Base-by-base conservation (phyloP, 106 monocot species). In the Dioscorea alata region DNA sequence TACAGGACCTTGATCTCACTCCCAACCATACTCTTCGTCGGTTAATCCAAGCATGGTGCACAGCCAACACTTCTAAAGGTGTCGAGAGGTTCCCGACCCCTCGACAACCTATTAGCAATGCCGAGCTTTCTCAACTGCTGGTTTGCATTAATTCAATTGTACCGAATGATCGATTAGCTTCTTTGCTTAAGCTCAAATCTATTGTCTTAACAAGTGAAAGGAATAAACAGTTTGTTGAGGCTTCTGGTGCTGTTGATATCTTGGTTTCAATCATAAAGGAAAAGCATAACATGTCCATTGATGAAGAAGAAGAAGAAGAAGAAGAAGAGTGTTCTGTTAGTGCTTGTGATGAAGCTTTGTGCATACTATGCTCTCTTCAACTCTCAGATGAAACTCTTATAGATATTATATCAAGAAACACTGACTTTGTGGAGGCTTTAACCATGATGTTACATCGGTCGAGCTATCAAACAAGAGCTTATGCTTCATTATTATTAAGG, bases 21-120 rank as follows among this genome's bases (percentile, higher is more conserved):
- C 82, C 84, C 0, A 88, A 88, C 79, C 84, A 82, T 76, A 89
- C 82, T 50, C 79, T 89, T 42, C 76, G 88, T 42, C 79, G 85
- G 18, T 69, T 89, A 4, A 85, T 83, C 59, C 89, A 89, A 48
- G 33, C 74, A 4, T 89, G 89, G 85, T 90, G 85, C 80, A 67
- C 72, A 18, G 66, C 60, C 52, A 66, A 83, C 75, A 74, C 84
- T 31, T 70, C 78, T n/a, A 8, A 31, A 15, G 86, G 76, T 70
- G 50, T 89, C 75, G 83, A 90, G 65, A 73, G 85, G 4, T 69
- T 86, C 66, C 85, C 85, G 6, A 83, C 86, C 12, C 85, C 90
- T 18, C 71, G 75, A 7, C 69, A 80, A 0, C 86, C 80, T 16
- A 49, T 86, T 49, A 31, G 65, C 72, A 31, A 33, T 12, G 33